A percentile compares a stretch with the other conserved stretches of the same genome.
These are phyloP conservation scores for Neoboletus subvelutipes DNA, from an alignment of 768 basidiomycete genomes.

Conservation along the genomic window DNA sequence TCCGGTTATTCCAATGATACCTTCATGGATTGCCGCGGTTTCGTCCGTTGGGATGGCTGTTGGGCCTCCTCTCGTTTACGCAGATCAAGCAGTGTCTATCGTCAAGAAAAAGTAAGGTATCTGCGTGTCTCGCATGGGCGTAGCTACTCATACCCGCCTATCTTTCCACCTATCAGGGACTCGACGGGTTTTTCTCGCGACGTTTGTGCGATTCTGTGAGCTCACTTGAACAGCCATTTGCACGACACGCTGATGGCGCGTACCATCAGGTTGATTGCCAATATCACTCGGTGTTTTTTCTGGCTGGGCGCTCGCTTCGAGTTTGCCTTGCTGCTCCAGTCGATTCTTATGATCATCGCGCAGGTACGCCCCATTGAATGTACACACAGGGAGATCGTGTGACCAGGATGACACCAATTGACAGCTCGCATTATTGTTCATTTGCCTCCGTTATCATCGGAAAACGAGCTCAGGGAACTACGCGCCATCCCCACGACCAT, in stretches of 20 bases:
- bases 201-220: conserved; percentile 79
- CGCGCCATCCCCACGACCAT: conserved; percentile 59
- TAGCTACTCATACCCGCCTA: conserved; percentile 2
- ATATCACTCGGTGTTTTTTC: conserved; percentile 88
- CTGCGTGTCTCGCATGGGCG: conserved; percentile 1
- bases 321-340: conserved; percentile 73
- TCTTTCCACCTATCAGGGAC: conserved; percentile 48
- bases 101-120: conserved; percentile 62
- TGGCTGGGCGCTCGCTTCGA: conserved; percentile 85
- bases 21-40: conserved; percentile 64
- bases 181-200: conserved; percentile 85
- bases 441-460: conserved; percentile 75
- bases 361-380: conserved; percentile 50
- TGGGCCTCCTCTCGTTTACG: conserved; percentile 82
- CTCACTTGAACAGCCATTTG: conserved; percentile 6
- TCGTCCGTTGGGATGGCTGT: conserved; percentile 83
- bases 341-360: conserved; percentile 79
- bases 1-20: conserved; percentile 31
- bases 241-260: conserved; percentile 9
- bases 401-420: conserved; percentile 18
- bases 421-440: conserved; percentile 76
- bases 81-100: conserved; percentile 81
- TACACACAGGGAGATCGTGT: conserved; percentile 15
- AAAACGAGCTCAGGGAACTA: conserved; percentile 56
- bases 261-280: conserved; percentile 63